Evolutionary conservation across 2,329 filamentous ascomycete species (phyloP), one percentile per base, ranked within the genome.

Genomic region (Exophiala aquamarina): DNA sequence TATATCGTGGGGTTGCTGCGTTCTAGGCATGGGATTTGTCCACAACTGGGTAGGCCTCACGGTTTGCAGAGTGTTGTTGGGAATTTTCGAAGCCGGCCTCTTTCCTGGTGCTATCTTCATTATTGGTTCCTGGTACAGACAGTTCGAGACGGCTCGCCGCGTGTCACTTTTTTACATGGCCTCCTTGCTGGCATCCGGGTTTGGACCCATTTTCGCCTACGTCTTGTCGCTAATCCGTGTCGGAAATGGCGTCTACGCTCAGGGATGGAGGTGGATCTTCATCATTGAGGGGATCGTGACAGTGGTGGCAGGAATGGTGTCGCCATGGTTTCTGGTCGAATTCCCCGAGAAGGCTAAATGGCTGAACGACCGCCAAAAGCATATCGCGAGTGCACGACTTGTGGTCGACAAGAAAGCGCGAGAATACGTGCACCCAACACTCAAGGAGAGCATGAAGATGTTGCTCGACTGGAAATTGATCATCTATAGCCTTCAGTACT

Each of bases 71-170:
- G 49, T 46, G 13, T 32, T 87, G 1, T 70, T 86, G n/a, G 84
- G 84, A 40, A 52, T 84, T 3, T 73, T 86, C 21, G 84, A 87
- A 63, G 78, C 64, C 36, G 71, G 84, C 0, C 87, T 84, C 64
- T 88, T 87, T 64, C 84, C 84, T 0, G 79, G 79, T 42, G 83
- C 42, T 11, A 29, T 50, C 9, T 50, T 37, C 47, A 36, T 50
- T 13, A 48, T 54, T 26, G 35, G 39, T 9, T 41, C 37, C 11
- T 55, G 52, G 49, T 52, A 52, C 29, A 36, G 20, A 13, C 38
- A 40, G 50, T 52, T 44, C 53, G 66, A 68, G 41, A 61, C 67
- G 59, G 59, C 67, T 18, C 56, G 62, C 53, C 62, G 69, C 11
- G 66, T 68, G 50, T 63, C 70, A 1, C 53, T 71, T n/a, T 78